Conservation (phyloP, 2,329 filamentous ascomycete species). For the Stagonosporopsis chrysanthemi region DNA sequence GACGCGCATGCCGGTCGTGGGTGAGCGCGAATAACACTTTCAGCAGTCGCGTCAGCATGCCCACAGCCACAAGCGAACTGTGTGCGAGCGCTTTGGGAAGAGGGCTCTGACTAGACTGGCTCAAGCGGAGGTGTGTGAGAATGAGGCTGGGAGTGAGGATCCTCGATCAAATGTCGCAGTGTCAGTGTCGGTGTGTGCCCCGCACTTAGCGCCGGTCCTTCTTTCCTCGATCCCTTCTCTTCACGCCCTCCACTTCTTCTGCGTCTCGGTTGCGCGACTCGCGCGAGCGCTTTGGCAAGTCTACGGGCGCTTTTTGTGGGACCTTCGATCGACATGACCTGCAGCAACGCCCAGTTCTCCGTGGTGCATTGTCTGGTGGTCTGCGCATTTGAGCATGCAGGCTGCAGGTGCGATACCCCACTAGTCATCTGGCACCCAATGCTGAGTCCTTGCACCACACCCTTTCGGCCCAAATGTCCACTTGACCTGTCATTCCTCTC, state of each 20-base stretch:
- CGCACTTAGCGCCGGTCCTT: slow-evolving; percentile 29
- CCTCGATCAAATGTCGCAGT: slow-evolving; percentile 21
- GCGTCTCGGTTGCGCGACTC: slow-evolving; percentile 22
- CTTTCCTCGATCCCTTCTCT: slow-evolving; percentile 17
- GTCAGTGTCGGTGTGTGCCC: slow-evolving; percentile 33
- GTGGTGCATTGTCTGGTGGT: slow-evolving; percentile 35
- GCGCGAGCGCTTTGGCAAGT: slow-evolving; percentile 19
- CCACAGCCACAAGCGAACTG: slow-evolving; percentile 33
- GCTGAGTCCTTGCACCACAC: slow-evolving; percentile 33
- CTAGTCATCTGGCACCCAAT: slow-evolving; percentile 31
- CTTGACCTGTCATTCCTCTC: slow-evolving; percentile 38
- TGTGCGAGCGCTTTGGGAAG: slow-evolving; percentile 31
- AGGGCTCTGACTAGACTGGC: slow-evolving; percentile 25
- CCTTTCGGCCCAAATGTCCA: slow-evolving; percentile 38
- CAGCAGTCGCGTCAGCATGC: slow-evolving; percentile 32
- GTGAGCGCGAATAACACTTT: slow-evolving; percentile 20
- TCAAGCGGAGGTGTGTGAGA: slow-evolving; percentile 20
- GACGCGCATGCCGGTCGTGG: slow-evolving; percentile 26
- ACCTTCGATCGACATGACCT: slow-evolving; percentile 43
- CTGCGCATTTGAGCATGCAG: slow-evolving; percentile 35
- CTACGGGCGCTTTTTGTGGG: slow-evolving; percentile 20
- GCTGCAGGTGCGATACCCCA: slow-evolving; percentile 33
- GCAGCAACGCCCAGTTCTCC: slow-evolving; percentile 40
- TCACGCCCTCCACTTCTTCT: slow-evolving; percentile 14
- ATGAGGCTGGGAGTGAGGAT: slow-evolving; percentile 36